These are phyloP conservation scores for Tricholoma furcatifolium DNA, from an alignment of 768 basidiomycete species.

Conservation along the genomic window DNA sequence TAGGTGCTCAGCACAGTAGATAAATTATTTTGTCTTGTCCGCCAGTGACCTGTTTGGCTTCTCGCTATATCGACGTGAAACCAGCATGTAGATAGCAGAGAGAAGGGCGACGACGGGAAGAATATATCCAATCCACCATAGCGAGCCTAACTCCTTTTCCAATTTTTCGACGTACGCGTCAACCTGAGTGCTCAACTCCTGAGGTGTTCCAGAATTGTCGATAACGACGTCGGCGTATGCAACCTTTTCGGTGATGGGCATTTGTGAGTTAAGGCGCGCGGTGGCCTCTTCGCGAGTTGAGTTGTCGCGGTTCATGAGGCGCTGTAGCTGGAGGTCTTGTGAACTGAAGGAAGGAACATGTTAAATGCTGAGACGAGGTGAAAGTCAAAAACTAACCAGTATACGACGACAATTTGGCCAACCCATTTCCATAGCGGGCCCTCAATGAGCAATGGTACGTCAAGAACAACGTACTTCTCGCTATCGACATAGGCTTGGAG, in stretches of 20 bases:
- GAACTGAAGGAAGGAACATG: conserved; percentile 6
- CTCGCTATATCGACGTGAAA: conserved; percentile 14
- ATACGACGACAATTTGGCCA: conserved; percentile 83
- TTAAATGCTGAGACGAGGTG: not conserved
- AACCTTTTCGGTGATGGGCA: conserved; percentile 77
- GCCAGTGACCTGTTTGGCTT: conserved; percentile 5
- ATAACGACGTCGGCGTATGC: conserved; percentile 83
- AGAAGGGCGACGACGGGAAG: conserved; percentile 18
- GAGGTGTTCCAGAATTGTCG: conserved; percentile 80
- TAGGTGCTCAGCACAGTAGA: not conserved
- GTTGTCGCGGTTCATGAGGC: conserved; percentile 75
- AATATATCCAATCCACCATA: conserved; percentile 45
- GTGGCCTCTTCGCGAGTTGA: conserved; percentile 67
- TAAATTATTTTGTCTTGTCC: conserved; percentile 12
- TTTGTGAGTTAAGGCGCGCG: conserved; percentile 75
- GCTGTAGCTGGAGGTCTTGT: conserved; percentile 77
- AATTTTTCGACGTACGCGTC: conserved; percentile 43
- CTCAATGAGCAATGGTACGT: conserved; percentile 92
- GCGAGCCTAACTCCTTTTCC: conserved; percentile 49
- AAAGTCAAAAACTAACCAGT: conserved; percentile 59
- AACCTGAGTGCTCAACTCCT: conserved; percentile 62
- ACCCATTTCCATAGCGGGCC: conserved; percentile 82
- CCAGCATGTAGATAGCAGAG: conserved; percentile 13
- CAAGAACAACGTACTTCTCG: conserved; percentile 76
- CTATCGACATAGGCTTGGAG: conserved; percentile 75